Percentiles rank a stretch among this genome's conserved stretches.
phyloP scores from a whole-genome alignment of 495 filamentous ascomycete species.

The Cenococcum geophilum region DNA sequence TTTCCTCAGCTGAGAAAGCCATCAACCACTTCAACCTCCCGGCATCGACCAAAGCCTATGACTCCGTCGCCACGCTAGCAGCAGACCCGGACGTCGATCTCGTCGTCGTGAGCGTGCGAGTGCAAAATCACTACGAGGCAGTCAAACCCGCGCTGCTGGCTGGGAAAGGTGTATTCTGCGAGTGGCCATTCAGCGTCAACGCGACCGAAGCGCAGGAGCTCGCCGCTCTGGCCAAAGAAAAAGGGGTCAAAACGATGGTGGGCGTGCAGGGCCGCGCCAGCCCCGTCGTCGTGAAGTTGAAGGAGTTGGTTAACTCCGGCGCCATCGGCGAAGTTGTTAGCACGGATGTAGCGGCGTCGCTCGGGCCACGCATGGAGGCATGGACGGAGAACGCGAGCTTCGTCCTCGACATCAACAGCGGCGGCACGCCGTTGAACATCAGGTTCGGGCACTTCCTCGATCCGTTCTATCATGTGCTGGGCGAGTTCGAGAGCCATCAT shows the following conservation, averaged over 20 bases:
- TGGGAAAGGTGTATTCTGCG: slow-evolving; percentile 6
- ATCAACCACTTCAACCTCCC: slow-evolving; percentile 12
- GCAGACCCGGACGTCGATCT: slow-evolving; percentile 20
- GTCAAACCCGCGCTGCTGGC: slow-evolving; percentile 10
- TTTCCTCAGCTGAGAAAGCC: slow-evolving; percentile 8
- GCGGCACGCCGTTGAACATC: neutral
- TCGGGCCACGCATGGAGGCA: neutral
- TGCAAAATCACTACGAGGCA: slow-evolving; percentile 2
- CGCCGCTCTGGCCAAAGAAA: slow-evolving; percentile 7
- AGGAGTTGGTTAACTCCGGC: neutral
- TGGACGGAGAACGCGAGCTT: slow-evolving; percentile 5
- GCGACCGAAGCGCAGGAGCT: slow-evolving; percentile 14
- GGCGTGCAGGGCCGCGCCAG: slow-evolving; percentile 2
- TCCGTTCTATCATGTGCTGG: neutral
- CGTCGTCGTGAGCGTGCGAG: slow-evolving; percentile 6
- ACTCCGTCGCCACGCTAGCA: slow-evolving; percentile 3
- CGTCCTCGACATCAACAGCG: slow-evolving; percentile 7
- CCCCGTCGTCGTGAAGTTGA: slow-evolving; percentile 1
- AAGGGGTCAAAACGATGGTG: slow-evolving; percentile 4
- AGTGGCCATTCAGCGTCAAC: slow-evolving; percentile 17
- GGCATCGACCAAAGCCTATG: slow-evolving; percentile 16
- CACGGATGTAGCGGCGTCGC: neutral
- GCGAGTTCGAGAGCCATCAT: neutral
- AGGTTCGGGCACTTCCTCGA: slow-evolving; percentile 9
- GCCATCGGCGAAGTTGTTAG: slow-evolving; percentile 12